Evolutionary conservation across 768 basidiomycete genomes (phyloP).

Genomic region (Lentinula lateritia): DNA sequence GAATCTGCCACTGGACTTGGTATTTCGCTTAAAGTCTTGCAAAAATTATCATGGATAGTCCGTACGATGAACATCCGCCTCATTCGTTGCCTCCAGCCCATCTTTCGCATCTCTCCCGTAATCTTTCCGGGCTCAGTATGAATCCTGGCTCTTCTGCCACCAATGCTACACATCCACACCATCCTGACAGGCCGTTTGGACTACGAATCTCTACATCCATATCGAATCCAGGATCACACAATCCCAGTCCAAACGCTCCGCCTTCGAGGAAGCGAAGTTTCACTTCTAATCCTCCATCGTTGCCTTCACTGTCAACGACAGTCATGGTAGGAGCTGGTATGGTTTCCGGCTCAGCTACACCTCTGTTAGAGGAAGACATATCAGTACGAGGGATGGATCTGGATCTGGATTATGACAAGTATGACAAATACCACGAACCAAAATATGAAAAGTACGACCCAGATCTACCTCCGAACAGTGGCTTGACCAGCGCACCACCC

Average conservation of each 20-base stretch:
- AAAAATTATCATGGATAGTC: constrained; percentile 4
- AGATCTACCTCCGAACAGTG: neutral
- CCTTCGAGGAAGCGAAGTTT: constrained; percentile 6
- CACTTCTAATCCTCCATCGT: constrained; percentile 5
- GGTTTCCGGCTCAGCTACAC: neutral
- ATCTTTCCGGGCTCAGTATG: constrained; percentile 4
- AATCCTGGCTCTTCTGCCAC: neutral
- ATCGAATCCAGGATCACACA: neutral
- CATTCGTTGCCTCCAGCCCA: constrained; percentile 4
- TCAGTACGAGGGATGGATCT: constrained; percentile 1
- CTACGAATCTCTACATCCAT: constrained; percentile 6
- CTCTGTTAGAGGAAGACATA: constrained; percentile 5
- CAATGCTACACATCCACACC: neutral
- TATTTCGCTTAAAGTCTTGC: neutral
- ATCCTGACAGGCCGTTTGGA: constrained; percentile 4
- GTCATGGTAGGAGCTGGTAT: neutral
- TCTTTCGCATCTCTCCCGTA: constrained; percentile 4
- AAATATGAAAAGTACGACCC: constrained; percentile 6
- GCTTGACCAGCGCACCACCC: neutral
- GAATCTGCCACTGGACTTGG: neutral
- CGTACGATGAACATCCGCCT: constrained; percentile 3
- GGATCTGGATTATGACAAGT: constrained; percentile 1
- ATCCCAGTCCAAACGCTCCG: neutral
- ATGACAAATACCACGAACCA: neutral
- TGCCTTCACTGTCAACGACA: constrained; percentile 1